Conservation (phyloP, 2,329 filamentous ascomycete genomes). For the Raffaelea arxii region DNA sequence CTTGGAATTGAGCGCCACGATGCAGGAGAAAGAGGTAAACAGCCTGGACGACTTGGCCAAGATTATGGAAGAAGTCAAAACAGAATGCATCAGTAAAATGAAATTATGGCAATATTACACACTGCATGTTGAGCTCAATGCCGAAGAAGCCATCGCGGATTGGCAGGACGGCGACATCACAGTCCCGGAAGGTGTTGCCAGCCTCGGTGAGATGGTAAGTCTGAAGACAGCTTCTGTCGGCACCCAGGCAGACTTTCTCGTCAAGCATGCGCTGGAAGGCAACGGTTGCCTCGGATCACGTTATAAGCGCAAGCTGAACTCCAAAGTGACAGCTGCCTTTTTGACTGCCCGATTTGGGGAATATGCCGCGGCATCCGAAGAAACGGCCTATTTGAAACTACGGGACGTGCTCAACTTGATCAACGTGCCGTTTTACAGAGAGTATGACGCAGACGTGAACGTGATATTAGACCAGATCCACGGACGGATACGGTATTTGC, state of each 20-base stretch:
- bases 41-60: slow-evolving; percentile 61
- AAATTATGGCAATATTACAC: slow-evolving; percentile 92
- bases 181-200: slow-evolving; percentile 35
- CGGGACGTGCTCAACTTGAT: slow-evolving; percentile 66
- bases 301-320: slow-evolving; percentile 62
- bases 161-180: slow-evolving; percentile 57
- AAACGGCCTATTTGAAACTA: slow-evolving; percentile 28
- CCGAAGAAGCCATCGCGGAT: slow-evolving; percentile 56
- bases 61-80: slow-evolving; percentile 79
- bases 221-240: slow-evolving; percentile 35
- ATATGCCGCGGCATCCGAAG: slow-evolving; percentile 30
- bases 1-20: slow-evolving; percentile 65
- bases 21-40: slow-evolving; percentile 60
- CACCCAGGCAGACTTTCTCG: slow-evolving; percentile 52
- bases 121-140: slow-evolving; percentile 65
- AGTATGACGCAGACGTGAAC: slow-evolving; percentile 76
- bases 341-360: slow-evolving; percentile 56
- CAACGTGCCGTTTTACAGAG: slow-evolving; percentile 81
- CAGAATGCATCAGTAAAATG: slow-evolving; percentile 65
- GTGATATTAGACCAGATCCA: slow-evolving; percentile 85
- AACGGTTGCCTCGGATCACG: slow-evolving; percentile 70
- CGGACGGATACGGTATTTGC: slow-evolving; percentile 90
- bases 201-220: slow-evolving; percentile 31
- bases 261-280: slow-evolving; percentile 59
- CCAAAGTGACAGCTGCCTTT: slow-evolving; percentile 59